phyloP scores from a whole-genome alignment of 2,329 filamentous ascomycete genomes.

The Coniochaeta sp. region DNA sequence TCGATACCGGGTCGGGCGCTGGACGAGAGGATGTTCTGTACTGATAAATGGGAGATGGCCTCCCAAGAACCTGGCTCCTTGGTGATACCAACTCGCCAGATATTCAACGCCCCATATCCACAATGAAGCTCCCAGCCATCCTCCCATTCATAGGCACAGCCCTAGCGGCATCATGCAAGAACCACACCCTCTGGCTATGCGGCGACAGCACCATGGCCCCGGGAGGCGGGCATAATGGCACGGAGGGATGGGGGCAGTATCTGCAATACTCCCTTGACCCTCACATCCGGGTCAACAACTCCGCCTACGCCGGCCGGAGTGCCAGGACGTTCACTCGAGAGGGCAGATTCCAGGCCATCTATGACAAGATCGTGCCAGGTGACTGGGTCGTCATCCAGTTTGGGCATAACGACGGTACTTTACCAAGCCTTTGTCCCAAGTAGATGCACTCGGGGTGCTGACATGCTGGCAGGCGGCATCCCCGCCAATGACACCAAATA shows the following conservation, averaged over 20 bases:
- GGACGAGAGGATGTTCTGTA: neutral
- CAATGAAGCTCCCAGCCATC: neutral
- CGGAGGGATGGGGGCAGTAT: slow-evolving; percentile 56
- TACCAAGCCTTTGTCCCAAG: neutral
- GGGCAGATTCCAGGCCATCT: slow-evolving; percentile 54
- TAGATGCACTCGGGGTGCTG: no score
- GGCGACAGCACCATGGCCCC: slow-evolving; percentile 58
- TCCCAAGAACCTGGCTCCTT: neutral
- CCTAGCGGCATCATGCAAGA: neutral
- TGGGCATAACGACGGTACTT: slow-evolving; percentile 60
- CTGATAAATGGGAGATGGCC: neutral
- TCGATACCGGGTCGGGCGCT: neutral
- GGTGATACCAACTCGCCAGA: neutral
- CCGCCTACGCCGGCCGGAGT: slow-evolving; percentile 58
- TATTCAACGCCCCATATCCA: neutral
- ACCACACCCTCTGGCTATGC: slow-evolving; percentile 2
- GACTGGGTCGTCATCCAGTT: slow-evolving; percentile 68
- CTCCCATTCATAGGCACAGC: neutral
- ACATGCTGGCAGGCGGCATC: slow-evolving; percentile 37
- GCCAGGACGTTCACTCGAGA: slow-evolving; percentile 62
- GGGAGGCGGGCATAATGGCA: slow-evolving; percentile 34
- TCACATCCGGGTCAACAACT: slow-evolving; percentile 46
- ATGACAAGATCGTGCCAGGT: slow-evolving; percentile 41
- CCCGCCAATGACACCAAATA: slow-evolving; percentile 49
- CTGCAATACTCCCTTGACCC: slow-evolving; percentile 42